phyloP scores from a whole-genome alignment of 805 yeast species.

The Myxozyma kluyveri region DNA sequence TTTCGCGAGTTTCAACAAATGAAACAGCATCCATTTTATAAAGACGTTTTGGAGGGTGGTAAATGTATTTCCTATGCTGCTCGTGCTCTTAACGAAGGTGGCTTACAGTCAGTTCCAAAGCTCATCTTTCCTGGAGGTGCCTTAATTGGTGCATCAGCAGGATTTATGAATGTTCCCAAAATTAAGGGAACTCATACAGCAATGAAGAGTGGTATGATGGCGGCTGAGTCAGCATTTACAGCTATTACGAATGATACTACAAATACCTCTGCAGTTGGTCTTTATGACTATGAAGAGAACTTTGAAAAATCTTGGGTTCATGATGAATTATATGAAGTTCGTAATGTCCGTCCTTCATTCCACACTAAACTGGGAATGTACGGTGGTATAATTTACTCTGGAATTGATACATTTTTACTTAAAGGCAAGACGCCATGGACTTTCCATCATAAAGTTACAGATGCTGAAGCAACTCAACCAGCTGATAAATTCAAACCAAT shows the following conservation, averaged over 20 bases:
- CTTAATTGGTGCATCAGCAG: conserved; percentile 92
- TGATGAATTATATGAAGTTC: conserved; percentile 76
- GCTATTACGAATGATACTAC: conserved; percentile 43
- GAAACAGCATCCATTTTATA: conserved; percentile 88
- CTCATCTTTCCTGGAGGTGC: conserved; percentile 95
- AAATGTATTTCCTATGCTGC: conserved; percentile 94
- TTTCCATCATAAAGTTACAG: conserved; percentile 63
- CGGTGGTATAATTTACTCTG: conserved; percentile 84
- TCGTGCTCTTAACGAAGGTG: conserved; percentile 96
- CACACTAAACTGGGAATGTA: conserved; percentile 66
- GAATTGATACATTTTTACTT: conserved; percentile 73
- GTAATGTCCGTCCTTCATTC: conserved; percentile 93
- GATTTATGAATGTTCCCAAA: conserved; percentile 95
- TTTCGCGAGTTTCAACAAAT: conserved; percentile 83
- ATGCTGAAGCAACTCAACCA: conserved; percentile 64
- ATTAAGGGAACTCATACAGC: conserved; percentile 98
- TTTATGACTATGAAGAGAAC: conserved; percentile 59
- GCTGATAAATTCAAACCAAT: conserved; percentile 70
- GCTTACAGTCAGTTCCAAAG: conserved; percentile 87
- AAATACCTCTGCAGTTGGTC: conserved; percentile 35
- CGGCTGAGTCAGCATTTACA: conserved; percentile 78
- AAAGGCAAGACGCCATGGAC: conserved; percentile 89
- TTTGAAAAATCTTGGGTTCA: conserved; percentile 80
- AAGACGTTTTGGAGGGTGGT: conserved; percentile 75
- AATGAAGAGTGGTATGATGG: conserved; percentile 90